Percentiles rank a stretch among this genome's conserved stretches.
Evolutionary conservation across 2,329 filamentous ascomycete species (phyloP).

Genomic region (Ascochyta fabae): DNA sequence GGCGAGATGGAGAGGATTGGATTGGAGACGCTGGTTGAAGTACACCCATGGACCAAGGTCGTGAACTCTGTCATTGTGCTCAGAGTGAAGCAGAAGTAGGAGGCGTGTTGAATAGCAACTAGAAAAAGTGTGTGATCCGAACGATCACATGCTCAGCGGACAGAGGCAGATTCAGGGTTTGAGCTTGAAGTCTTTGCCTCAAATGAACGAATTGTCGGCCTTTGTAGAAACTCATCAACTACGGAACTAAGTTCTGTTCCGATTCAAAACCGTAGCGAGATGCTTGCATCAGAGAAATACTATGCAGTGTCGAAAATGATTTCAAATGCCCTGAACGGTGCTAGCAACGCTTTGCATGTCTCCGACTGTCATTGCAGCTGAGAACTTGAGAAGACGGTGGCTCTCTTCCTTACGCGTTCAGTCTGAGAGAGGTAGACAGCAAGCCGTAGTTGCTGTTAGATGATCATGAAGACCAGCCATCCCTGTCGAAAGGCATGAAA

Average conservation of each 20-base stretch:
- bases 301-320: not conserved
- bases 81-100: conserved; percentile 22
- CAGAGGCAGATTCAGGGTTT: not conserved
- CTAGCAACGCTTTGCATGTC: not conserved
- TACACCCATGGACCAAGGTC: conserved; percentile 58
- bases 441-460: not conserved
- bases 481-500: not conserved
- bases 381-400: not conserved
- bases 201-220: not conserved
- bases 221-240: too few species aligned
- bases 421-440: not conserved
- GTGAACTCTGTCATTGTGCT: conserved; percentile 59
- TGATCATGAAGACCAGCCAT: not conserved
- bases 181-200: not conserved
- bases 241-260: too few species aligned
- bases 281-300: not conserved
- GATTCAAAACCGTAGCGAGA: not conserved
- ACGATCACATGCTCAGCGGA: not conserved
- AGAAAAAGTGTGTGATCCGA: not conserved
- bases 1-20: conserved; percentile 36
- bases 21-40: conserved; percentile 52
- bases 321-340: not conserved
- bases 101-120: not conserved
- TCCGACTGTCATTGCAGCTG: not conserved
- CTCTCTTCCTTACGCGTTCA: not conserved